These are phyloP conservation scores for Scenedesmus sp. DNA, from an alignment of 163 green algal species.

Conservation along the genomic window DNA sequence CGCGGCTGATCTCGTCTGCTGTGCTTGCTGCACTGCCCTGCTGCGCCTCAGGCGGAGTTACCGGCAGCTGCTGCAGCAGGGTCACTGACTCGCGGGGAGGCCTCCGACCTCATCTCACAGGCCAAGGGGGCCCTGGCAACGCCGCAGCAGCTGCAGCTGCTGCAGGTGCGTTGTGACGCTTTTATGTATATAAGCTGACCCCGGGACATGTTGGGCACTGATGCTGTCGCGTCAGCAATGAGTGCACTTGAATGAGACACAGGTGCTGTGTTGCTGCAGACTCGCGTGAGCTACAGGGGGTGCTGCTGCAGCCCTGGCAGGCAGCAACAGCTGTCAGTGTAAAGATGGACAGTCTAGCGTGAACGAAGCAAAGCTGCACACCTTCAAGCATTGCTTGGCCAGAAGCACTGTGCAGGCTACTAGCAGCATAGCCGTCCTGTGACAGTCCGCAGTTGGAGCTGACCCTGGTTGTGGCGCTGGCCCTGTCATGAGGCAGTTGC, in stretches of 20 bases:
- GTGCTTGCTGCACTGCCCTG: not conserved
- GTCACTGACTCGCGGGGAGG: not conserved
- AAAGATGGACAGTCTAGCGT: too few relatives aligned
- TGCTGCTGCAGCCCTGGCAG: too few relatives aligned
- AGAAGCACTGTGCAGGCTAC: too few relatives aligned
- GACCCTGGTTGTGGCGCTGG: too few relatives aligned
- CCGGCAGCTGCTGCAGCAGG: not conserved
- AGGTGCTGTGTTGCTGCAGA: not conserved
- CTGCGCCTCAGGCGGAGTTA: not conserved
- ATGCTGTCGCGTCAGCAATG: not conserved
- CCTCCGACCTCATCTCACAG: not conserved
- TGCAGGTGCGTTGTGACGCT: not conserved
- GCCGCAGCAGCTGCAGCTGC: constrained; percentile 14
- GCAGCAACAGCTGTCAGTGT: too few relatives aligned
- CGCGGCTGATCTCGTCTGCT: not conserved
- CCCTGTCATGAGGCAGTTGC: too few relatives aligned
- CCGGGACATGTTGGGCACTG: too few relatives aligned
- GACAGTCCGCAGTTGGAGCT: too few relatives aligned
- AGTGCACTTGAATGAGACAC: not conserved
- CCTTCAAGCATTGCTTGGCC: too few relatives aligned
- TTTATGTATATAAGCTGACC: not conserved
- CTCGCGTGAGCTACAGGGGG: not conserved
- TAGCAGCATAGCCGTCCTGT: too few relatives aligned
- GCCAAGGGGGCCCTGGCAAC: not conserved
- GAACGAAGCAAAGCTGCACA: too few relatives aligned